Conservation (phyloP, 1,139 yeast genomes). For the Hyphopichia khmerensis region DNA sequence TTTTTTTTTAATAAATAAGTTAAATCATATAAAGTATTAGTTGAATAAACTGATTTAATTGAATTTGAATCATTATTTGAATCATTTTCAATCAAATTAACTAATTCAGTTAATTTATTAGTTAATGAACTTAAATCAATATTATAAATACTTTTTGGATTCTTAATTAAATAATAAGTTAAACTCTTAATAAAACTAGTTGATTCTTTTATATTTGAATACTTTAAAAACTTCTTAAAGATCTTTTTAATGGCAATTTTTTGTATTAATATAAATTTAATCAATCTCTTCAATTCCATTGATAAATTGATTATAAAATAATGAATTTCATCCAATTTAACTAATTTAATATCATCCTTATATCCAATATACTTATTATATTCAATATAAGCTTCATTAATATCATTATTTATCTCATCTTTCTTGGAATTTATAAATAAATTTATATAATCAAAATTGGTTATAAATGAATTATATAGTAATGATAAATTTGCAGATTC, state of each 20-base stretch:
- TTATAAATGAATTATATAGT: conserved; percentile 34
- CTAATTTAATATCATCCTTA: not conserved
- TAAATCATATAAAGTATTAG: conserved; percentile 26
- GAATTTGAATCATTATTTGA: not conserved
- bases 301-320: conserved; percentile 50
- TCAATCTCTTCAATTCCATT: conserved; percentile 62
- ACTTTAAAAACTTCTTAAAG: conserved; percentile 74
- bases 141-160: conserved; percentile 56
- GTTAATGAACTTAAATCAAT: conserved; percentile 67
- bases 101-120: conserved; percentile 51
- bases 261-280: conserved; percentile 76
- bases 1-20: conserved; percentile 35
- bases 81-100: not conserved
- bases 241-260: conserved; percentile 80
- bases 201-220: conserved; percentile 40
- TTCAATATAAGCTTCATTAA: conserved; percentile 19
- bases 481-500: conserved; percentile 11
- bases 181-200: conserved; percentile 36
- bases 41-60: not conserved
- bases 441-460: conserved; percentile 52
- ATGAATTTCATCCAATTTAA: conserved; percentile 27
- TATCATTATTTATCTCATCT: conserved; percentile 52
- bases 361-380: conserved; percentile 10
- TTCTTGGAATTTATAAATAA: conserved; percentile 65
- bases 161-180: conserved; percentile 35